These are phyloP conservation scores for Capsella rubella DNA, from an alignment of 441 rosid genomes.

Conservation along the genomic window DNA sequence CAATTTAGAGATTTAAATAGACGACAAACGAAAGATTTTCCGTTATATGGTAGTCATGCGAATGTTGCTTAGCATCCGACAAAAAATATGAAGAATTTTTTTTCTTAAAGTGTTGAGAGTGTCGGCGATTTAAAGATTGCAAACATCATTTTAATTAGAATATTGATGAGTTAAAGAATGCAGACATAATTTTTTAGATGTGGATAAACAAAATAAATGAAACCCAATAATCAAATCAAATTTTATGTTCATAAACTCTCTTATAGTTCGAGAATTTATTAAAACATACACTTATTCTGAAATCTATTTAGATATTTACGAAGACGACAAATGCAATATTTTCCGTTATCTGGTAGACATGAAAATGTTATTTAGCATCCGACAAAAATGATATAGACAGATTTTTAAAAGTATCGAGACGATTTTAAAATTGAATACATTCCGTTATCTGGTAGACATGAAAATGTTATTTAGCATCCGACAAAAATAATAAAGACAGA, in stretches of 20 bases:
- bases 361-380: not conserved
- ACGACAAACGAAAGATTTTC: too few relatives aligned
- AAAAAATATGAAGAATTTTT: too few relatives aligned
- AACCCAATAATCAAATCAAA: not conserved
- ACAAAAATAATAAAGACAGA: not conserved
- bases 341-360: not conserved
- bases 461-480: not conserved
- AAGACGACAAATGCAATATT: not conserved
- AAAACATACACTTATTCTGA: not conserved
- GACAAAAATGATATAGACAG: not conserved
- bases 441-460: not conserved
- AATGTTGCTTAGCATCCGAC: too few relatives aligned
- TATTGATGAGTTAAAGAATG: too few relatives aligned
- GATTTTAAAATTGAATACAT: not conserved
- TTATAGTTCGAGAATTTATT: not conserved
- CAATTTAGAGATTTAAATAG: too few relatives aligned
- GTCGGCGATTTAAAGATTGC: too few relatives aligned
- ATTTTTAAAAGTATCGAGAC: not conserved
- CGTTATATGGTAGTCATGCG: too few relatives aligned
- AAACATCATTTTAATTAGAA: too few relatives aligned
- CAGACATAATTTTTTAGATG: too few relatives aligned
- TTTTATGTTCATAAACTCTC: not conserved
- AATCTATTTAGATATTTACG: not conserved
- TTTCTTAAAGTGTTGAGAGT: too few relatives aligned
- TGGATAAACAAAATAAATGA: not conserved